Evolutionary conservation across 75 land plant species (phyloP).

Genomic region (Cryptomeria japonica): DNA sequence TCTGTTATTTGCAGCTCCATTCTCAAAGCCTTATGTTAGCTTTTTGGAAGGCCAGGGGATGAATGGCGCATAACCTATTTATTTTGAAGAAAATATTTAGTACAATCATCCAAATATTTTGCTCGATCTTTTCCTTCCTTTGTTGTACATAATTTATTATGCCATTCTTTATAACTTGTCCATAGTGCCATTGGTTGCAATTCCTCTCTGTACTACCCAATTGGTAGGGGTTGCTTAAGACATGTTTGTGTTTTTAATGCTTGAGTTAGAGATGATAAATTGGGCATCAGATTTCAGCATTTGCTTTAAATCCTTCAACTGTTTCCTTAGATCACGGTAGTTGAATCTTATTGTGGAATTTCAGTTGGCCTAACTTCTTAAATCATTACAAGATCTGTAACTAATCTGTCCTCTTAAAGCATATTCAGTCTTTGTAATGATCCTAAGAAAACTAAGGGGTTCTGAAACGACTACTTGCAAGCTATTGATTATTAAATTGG

Average conservation of each 20-base stretch:
- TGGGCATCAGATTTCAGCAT: not conserved
- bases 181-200: not conserved
- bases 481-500: not conserved
- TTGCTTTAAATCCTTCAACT: not conserved
- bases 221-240: not conserved
- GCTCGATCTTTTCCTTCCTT: constrained; percentile 3
- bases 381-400: not conserved
- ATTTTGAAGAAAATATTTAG: not conserved
- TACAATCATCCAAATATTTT: not conserved
- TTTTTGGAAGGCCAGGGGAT: not conserved
- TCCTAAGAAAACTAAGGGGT: not conserved
- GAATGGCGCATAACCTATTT: not conserved
- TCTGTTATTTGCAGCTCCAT: not conserved
- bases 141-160: not conserved
- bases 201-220: not conserved
- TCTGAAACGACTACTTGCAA: not conserved
- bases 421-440: not conserved
- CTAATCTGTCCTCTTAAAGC: constrained; percentile 1
- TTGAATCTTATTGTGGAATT: constrained; percentile 3
- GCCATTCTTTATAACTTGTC: not conserved
- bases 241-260: not conserved
- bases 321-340: not conserved
- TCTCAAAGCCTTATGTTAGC: not conserved
- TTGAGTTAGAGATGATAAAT: not conserved
- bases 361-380: not conserved